These are phyloP conservation scores for Thecamonas trahens DNA, from an alignment of 78 protist species.

Conservation along the genomic window DNA sequence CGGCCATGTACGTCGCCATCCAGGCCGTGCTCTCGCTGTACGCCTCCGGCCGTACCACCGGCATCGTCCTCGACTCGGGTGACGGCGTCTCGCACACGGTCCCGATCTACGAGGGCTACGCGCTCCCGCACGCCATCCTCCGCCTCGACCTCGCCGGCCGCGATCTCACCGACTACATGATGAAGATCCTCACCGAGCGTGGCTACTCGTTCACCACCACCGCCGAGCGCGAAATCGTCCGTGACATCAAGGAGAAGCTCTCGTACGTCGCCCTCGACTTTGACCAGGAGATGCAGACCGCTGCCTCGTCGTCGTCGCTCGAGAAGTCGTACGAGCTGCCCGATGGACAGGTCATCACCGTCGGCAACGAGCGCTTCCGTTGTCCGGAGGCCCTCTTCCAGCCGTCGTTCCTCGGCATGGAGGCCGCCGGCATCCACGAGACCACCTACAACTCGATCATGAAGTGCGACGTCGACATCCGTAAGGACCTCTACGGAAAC, in stretches of 20 bases:
- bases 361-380: conserved; percentile 68
- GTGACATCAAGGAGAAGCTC: conserved; percentile 86
- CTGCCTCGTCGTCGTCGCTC: conserved; percentile 26
- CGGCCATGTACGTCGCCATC: conserved; percentile 82
- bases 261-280: conserved; percentile 64
- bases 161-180: conserved; percentile 76
- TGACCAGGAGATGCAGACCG: conserved; percentile 38
- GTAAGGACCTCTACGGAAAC: conserved; percentile 29
- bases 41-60: conserved; percentile 84
- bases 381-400: conserved; percentile 78
- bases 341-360: conserved; percentile 59
- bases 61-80: conserved; percentile 74
- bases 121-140: conserved; percentile 74
- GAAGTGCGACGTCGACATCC: conserved; percentile 30
- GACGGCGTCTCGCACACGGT: conserved; percentile 70
- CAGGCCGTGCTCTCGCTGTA: conserved; percentile 81
- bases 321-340: conserved; percentile 73
- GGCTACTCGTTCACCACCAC: conserved; percentile 74
- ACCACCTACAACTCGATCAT: conserved; percentile 23
- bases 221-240: conserved; percentile 80
- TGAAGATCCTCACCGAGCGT: conserved; percentile 63
- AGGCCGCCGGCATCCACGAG: conserved; percentile 69
- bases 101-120: conserved; percentile 78
- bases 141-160: conserved; percentile 69
- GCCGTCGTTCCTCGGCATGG: conserved; percentile 73